Evolutionary conservation across 306 rosid species (phyloP).

Genomic region (Luffa acutangula): DNA sequence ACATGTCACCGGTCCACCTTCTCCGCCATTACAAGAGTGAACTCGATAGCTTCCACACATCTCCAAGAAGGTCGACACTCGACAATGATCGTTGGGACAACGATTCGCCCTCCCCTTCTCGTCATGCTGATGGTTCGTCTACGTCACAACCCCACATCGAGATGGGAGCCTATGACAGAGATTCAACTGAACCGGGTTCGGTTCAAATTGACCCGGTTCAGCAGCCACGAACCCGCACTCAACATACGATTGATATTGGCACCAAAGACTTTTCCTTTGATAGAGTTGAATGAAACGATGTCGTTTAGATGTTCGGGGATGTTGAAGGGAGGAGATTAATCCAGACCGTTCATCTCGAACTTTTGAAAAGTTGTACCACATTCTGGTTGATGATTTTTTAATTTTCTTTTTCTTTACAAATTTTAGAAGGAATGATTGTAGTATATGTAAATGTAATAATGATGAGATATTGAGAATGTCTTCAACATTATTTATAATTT

Average conservation of each 20-base stretch:
- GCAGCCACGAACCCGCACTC: background rate
- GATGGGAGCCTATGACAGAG: conserved; percentile 13
- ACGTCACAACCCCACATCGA: conserved; percentile 22
- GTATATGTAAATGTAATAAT: background rate
- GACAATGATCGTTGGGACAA: conserved; percentile 28
- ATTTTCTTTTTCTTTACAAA: background rate
- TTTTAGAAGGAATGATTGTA: background rate
- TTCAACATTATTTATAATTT: background rate
- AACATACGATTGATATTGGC: conserved; percentile 19
- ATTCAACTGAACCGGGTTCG: background rate
- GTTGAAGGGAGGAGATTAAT: background rate
- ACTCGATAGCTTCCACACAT: conserved; percentile 36
- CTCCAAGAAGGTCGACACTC: conserved; percentile 21
- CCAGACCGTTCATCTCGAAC: background rate
- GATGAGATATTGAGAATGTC: background rate
- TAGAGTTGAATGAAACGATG: conserved; percentile 5
- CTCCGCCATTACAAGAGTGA: conserved; percentile 36
- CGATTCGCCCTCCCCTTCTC: conserved; percentile 19
- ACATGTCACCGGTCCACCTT: conserved; percentile 49
- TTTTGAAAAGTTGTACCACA: background rate
- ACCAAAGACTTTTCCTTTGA: conserved; percentile 53
- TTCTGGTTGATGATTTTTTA: background rate
- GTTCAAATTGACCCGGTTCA: background rate
- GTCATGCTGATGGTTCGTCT: conserved; percentile 12
- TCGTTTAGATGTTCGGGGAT: background rate